These are phyloP conservation scores for Salix viminalis DNA, from an alignment of 345 rosid species.

Conservation along the genomic window DNA sequence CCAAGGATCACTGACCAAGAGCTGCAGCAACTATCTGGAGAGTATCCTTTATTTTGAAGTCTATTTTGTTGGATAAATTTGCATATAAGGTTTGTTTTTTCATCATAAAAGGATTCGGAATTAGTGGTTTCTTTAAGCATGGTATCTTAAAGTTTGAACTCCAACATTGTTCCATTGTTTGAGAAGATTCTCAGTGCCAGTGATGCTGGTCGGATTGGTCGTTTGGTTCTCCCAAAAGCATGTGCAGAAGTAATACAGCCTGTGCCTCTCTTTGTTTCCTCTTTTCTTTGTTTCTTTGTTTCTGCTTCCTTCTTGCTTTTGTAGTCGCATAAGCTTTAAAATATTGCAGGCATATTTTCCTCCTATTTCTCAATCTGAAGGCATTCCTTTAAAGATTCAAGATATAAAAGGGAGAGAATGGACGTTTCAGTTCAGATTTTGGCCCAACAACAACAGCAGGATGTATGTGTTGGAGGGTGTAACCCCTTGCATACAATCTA, in stretches of 20 bases:
- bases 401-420: slow-evolving; percentile 87
- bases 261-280: background rate
- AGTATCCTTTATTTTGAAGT: slow-evolving; percentile 55
- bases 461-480: slow-evolving; percentile 99
- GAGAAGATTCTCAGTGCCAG: slow-evolving; percentile 96
- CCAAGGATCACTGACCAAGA: slow-evolving; percentile 93
- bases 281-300: background rate
- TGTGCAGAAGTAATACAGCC: slow-evolving; percentile 76
- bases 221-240: slow-evolving; percentile 92
- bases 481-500: slow-evolving; percentile 92
- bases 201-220: slow-evolving; percentile 97
- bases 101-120: slow-evolving; percentile 14
- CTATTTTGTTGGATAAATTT: background rate
- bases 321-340: slow-evolving; percentile 22
- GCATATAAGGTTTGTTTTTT: slow-evolving; percentile 2
- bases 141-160: slow-evolving; percentile 52
- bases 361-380: slow-evolving; percentile 85
- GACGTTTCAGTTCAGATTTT: slow-evolving; percentile 95
- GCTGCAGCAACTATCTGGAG: slow-evolving; percentile 79
- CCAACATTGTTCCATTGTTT: slow-evolving; percentile 76
- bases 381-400: slow-evolving; percentile 78
- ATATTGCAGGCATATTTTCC: slow-evolving; percentile 85
- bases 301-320: background rate
- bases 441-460: slow-evolving; percentile 99
- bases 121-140: slow-evolving; percentile 36